phyloP scores from a whole-genome alignment of 1,284 basidiomycete genomes.

The Ustilago bromivora region DNA sequence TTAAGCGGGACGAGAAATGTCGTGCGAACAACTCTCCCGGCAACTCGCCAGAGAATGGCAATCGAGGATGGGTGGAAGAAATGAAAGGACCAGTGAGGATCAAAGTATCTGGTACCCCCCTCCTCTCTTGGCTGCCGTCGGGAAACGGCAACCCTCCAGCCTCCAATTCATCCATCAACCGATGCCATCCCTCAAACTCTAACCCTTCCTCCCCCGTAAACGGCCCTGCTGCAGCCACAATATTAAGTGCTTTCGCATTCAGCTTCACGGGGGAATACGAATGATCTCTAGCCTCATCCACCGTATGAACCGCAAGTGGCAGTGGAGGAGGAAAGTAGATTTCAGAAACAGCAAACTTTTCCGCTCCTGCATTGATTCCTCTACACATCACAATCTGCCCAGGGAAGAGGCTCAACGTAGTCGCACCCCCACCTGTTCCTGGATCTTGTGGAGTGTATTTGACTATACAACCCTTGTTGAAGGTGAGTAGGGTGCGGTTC shows the following conservation, averaged over 20 bases:
- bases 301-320: conserved; percentile 54
- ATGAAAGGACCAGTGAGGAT: conserved; percentile 90
- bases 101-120: conserved; percentile 79
- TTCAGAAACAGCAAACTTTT: conserved; percentile 85
- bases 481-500: conserved; percentile 51
- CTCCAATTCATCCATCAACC: conserved; percentile 60
- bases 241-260: conserved; percentile 40
- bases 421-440: conserved; percentile 29
- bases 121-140: conserved; percentile 75
- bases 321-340: conserved; percentile 74
- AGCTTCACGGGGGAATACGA: conserved; percentile 38
- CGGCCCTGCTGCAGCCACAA: conserved; percentile 55
- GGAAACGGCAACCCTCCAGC: conserved; percentile 65
- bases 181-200: conserved; percentile 61
- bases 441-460: conserved; percentile 48
- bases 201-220: conserved; percentile 54
- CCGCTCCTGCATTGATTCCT: conserved; percentile 90
- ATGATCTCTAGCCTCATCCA: conserved; percentile 43
- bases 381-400: conserved; percentile 88
- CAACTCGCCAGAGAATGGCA: conserved; percentile 80
- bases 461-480: conserved; percentile 50
- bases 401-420: conserved; percentile 79
- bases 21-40: conserved; percentile 79
- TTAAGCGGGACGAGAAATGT: conserved; percentile 77
- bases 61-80: conserved; percentile 79